Conservation (phyloP, 2,329 filamentous ascomycete genomes). For the Penicillium sp. region DNA sequence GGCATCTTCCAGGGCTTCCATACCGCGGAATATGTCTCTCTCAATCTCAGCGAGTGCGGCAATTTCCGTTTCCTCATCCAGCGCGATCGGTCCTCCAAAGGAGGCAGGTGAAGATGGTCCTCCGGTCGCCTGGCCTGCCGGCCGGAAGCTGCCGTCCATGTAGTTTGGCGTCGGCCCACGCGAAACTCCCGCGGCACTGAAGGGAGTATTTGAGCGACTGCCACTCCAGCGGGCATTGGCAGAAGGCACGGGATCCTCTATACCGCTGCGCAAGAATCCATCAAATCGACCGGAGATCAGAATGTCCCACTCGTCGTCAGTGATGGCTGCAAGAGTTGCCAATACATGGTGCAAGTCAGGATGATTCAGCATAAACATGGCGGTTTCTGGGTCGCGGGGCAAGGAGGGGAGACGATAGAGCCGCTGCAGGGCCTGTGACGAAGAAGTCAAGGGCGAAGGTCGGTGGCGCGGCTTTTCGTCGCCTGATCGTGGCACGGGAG, state of each 20-base stretch:
- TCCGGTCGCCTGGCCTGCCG: constrained; percentile 36
- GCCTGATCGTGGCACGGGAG: constrained; percentile 53
- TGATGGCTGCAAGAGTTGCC: constrained; percentile 80
- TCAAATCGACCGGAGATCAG: constrained; percentile 90
- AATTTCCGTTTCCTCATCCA: constrained; percentile 92
- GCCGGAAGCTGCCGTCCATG: constrained; percentile 39
- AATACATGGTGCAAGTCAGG: constrained; percentile 77
- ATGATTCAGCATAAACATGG: constrained; percentile 80
- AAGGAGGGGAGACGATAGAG: constrained; percentile 68
- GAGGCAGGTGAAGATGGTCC: constrained; percentile 51
- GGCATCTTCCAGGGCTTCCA: constrained; percentile 90
- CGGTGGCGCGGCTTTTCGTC: constrained; percentile 61
- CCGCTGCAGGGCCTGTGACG: constrained; percentile 72
- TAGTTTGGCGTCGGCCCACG: constrained; percentile 31
- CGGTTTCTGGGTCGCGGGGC: constrained; percentile 79
- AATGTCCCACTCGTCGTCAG: constrained; percentile 92
- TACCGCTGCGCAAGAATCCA: constrained; percentile 90
- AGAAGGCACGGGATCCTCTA: constrained; percentile 51
- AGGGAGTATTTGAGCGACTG: constrained; percentile 36
- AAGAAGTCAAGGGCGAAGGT: constrained; percentile 69
- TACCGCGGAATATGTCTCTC: constrained; percentile 84
- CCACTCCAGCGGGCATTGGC: constrained; percentile 28
- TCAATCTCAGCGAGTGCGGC: constrained; percentile 85
- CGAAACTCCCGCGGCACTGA: constrained; percentile 28
- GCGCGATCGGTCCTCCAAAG: constrained; percentile 68